Percentiles rank a stretch among this genome's conserved stretches.
Evolutionary conservation across 805 yeast genomes (phyloP).

Genomic region (Yarrowia sp.): DNA sequence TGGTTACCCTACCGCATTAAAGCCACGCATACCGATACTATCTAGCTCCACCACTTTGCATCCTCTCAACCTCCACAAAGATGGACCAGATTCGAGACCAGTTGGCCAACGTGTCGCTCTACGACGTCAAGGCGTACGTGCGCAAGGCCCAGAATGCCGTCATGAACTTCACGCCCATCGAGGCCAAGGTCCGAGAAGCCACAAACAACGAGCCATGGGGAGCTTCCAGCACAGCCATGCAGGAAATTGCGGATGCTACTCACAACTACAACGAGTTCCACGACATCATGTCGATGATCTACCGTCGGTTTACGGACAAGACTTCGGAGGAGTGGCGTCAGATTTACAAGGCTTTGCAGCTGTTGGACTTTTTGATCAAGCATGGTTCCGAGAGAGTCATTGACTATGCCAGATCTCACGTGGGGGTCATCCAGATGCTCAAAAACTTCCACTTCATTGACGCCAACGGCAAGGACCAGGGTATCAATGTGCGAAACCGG

Average conservation of each 20-base stretch:
- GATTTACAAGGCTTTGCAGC: slow-evolving; percentile 88
- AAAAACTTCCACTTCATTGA: slow-evolving; percentile 92
- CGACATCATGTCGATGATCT: slow-evolving; percentile 47
- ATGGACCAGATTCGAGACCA: slow-evolving; percentile 23
- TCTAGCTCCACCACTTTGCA: neutral
- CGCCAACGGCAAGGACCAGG: slow-evolving; percentile 92
- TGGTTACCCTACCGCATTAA: slow-evolving; percentile 20
- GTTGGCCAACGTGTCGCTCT: slow-evolving; percentile 63
- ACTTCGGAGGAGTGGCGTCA: slow-evolving; percentile 97
- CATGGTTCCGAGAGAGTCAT: slow-evolving; percentile 94
- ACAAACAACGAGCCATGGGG: slow-evolving; percentile 99
- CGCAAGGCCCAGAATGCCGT: slow-evolving; percentile 97
- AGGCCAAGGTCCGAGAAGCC: slow-evolving; percentile 86
- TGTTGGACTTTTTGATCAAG: slow-evolving; percentile 84
- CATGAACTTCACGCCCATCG: slow-evolving; percentile 93
- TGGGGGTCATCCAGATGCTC: slow-evolving; percentile 78
- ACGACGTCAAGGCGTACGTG: slow-evolving; percentile 95
- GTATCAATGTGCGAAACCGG: slow-evolving; percentile 89
- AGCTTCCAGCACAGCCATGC: slow-evolving; percentile 85
- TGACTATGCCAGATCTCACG: slow-evolving; percentile 86
- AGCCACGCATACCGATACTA: slow-evolving; percentile 4
- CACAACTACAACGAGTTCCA: slow-evolving; percentile 55
- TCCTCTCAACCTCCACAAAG: slow-evolving; percentile 4
- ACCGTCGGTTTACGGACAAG: slow-evolving; percentile 89
- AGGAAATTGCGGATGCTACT: slow-evolving; percentile 92